Percentiles rank a stretch among this genome's conserved stretches.
Evolutionary conservation across 2,329 filamentous ascomycete species (phyloP).

Genomic region (Apiospora malaysiana): DNA sequence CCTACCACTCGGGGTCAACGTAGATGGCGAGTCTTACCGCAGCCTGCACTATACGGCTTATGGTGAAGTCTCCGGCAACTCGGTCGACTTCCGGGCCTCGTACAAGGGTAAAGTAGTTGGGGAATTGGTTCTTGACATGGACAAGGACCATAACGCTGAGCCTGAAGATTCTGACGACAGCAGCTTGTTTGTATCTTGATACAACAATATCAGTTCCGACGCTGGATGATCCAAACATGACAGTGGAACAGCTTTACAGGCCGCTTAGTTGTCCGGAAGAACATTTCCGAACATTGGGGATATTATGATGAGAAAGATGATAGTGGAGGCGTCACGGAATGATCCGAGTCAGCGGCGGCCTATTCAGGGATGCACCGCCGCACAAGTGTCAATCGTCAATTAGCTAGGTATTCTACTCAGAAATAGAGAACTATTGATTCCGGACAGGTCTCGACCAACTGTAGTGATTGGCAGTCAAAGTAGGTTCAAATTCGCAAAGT

Average conservation of each 20-base stretch:
- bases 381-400: background rate
- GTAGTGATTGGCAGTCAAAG: no score
- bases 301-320: background rate
- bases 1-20: background rate
- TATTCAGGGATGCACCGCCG: background rate
- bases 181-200: background rate
- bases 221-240: no score
- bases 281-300: background rate
- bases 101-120: background rate
- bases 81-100: background rate
- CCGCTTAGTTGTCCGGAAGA: background rate
- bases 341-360: no score
- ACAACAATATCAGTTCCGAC: no score
- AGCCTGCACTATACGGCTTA: background rate
- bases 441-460: no score
- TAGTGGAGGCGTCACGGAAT: background rate
- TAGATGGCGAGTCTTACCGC: background rate
- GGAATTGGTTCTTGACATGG: background rate
- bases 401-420: background rate
- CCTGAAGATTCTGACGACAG: no score
- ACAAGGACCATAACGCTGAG: no score
- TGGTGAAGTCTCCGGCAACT: background rate
- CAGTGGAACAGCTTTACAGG: no score
- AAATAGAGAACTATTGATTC: no score
- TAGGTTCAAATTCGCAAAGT: no score